Percentiles rank a stretch among this genome's conserved stretches.
These are phyloP conservation scores for Lactarius hatsudake DNA, from an alignment of 768 basidiomycete genomes.

Conservation along the genomic window DNA sequence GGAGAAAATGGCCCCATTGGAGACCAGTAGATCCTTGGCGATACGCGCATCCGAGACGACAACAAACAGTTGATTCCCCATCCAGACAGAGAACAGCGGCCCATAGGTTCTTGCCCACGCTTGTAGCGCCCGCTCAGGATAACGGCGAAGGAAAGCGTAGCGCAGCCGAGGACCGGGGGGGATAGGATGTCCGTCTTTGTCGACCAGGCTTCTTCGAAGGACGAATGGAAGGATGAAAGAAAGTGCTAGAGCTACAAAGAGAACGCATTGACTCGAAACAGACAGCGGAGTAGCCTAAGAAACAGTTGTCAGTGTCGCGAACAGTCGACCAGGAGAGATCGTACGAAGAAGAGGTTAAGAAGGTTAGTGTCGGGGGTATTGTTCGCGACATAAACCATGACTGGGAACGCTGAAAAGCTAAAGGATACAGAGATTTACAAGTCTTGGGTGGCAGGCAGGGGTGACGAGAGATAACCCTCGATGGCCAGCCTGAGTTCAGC, in stretches of 20 bases:
- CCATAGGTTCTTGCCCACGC: slow-evolving; percentile 45
- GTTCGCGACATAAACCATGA: slow-evolving; percentile 10
- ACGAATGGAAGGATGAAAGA: slow-evolving; percentile 24
- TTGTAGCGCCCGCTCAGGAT: slow-evolving; percentile 44
- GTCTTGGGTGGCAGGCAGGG: background rate
- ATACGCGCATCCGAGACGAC: slow-evolving; percentile 45
- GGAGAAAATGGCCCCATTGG: slow-evolving; percentile 46
- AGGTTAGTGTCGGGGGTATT: slow-evolving; percentile 1
- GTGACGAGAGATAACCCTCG: background rate
- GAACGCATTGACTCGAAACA: background rate
- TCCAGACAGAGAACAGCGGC: slow-evolving; percentile 44
- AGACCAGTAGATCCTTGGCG: slow-evolving; percentile 45
- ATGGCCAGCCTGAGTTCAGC: background rate
- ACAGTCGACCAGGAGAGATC: background rate
- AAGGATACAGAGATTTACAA: slow-evolving; percentile 15
- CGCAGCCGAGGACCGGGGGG: slow-evolving; percentile 30
- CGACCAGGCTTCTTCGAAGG: slow-evolving; percentile 26
- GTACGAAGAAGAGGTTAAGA: slow-evolving; percentile 6
- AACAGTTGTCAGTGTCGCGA: slow-evolving; percentile 1
- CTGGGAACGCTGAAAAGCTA: background rate
- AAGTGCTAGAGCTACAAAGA: slow-evolving; percentile 5
- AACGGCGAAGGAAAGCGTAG: slow-evolving; percentile 41
- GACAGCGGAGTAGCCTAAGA: background rate
- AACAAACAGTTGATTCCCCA: slow-evolving; percentile 49
- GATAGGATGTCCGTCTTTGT: slow-evolving; percentile 30